A percentile compares a stretch with the other conserved stretches of the same genome.
Conservation (phyloP, 345 rosid genomes). For the Linum trigynum region DNA sequence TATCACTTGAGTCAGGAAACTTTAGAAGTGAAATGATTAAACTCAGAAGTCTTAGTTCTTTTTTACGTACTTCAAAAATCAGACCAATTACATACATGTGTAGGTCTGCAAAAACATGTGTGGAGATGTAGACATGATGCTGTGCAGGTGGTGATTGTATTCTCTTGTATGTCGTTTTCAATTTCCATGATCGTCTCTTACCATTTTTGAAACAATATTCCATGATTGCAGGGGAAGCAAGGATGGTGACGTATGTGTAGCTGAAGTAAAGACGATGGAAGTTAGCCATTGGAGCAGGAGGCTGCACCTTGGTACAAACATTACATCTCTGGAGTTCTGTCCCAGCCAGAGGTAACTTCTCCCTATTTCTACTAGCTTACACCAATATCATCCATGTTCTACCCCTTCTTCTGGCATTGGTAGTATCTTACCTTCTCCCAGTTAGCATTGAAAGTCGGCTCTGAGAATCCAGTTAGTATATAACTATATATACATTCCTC, state of each 20-base stretch:
- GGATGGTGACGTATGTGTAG: constrained; percentile 84
- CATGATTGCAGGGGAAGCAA: constrained; percentile 58
- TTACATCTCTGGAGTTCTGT: constrained; percentile 72
- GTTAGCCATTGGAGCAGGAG: constrained; percentile 82
- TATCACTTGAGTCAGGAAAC: too few relatives aligned
- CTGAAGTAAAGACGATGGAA: constrained; percentile 83
- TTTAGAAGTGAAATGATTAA: too few relatives aligned
- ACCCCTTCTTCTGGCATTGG: too few relatives aligned
- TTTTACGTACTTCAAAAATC: too few relatives aligned
- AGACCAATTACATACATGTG: too few relatives aligned
- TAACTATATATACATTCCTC: not conserved
- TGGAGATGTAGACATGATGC: too few relatives aligned
- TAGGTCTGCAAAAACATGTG: too few relatives aligned
- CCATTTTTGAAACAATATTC: too few relatives aligned
- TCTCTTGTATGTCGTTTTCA: not conserved
- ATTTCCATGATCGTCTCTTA: not conserved
- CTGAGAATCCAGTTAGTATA: not conserved
- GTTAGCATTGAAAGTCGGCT: not conserved
- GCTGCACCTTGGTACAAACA: constrained; percentile 68
- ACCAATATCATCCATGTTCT: not conserved
- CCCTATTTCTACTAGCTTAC: not conserved
- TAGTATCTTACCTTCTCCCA: too few relatives aligned
- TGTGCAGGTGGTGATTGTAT: too few relatives aligned
- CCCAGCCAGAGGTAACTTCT: constrained; percentile 56
- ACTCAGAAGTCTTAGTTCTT: too few relatives aligned